A percentile compares a stretch with the other conserved stretches of the same genome.
These are phyloP conservation scores for Ascochyta viciae-villosae DNA, from an alignment of 2,329 filamentous ascomycete species.

Conservation along the genomic window DNA sequence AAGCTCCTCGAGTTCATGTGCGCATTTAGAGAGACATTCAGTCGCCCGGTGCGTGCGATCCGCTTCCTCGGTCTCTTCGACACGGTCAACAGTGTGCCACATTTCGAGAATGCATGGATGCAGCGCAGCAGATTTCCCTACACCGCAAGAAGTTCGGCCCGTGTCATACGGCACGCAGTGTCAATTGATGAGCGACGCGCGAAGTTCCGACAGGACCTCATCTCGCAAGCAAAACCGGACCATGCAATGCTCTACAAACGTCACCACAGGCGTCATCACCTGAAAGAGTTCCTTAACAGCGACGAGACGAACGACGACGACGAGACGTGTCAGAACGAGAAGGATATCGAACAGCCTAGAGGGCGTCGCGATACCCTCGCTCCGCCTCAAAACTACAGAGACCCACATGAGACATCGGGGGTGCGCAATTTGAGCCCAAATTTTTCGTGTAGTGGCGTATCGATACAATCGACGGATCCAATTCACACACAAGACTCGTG, in stretches of 20 bases:
- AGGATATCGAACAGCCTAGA: slow-evolving; percentile 18
- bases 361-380: slow-evolving; percentile 35
- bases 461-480: slow-evolving; percentile 41
- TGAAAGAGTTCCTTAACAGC: slow-evolving; percentile 19
- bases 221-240: slow-evolving; percentile 55
- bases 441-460: slow-evolving; percentile 35
- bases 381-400: slow-evolving; percentile 40
- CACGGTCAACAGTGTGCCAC: slow-evolving; percentile 80
- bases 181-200: slow-evolving; percentile 74
- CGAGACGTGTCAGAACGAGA: slow-evolving; percentile 14
- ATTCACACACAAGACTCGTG: slow-evolving; percentile 30
- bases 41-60: slow-evolving; percentile 74
- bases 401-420: slow-evolving; percentile 45
- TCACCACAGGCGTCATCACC: slow-evolving; percentile 31
- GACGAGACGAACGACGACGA: slow-evolving; percentile 17
- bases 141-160: slow-evolving; percentile 62
- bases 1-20: slow-evolving; percentile 78
- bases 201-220: slow-evolving; percentile 75
- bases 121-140: slow-evolving; percentile 78
- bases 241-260: slow-evolving; percentile 37
- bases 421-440: slow-evolving; percentile 42
- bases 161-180: slow-evolving; percentile 72
- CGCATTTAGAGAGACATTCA: slow-evolving; percentile 82
- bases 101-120: slow-evolving; percentile 80
- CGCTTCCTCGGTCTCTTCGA: slow-evolving; percentile 82